Evolutionary conservation across 2,329 filamentous ascomycete genomes (phyloP), one percentile per base, ranked within the genome.

Genomic region (Aspergillus intermedius): DNA sequence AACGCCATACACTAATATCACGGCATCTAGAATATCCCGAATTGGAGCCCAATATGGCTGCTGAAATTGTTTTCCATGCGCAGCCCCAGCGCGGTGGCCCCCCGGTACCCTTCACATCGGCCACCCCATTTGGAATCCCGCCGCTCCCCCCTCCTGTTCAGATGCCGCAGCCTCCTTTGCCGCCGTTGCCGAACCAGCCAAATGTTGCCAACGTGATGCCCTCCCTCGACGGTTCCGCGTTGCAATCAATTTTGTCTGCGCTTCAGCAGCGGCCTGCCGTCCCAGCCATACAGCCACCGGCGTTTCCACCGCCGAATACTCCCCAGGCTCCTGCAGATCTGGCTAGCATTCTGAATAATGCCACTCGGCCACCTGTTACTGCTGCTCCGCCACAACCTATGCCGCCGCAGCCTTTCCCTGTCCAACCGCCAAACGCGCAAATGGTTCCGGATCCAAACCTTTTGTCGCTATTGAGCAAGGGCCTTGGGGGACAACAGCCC

Each of bases 41-140:
- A 58, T 77, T 96, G 2, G 86, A 94, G 32, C 87, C 90, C 0
- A 69, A 74, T 5, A 83, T 90, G 42, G 89, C 88, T 3, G 88
- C 87, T 13, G 88, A 94, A 58, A 80, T 97, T 13, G 86, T 95
- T 49, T 67, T 85, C 39, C 81, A 88, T 50, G 81, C 72, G 13
- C 70, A 67, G 34, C 58, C 64, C 5, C 66, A 66, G 46, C 67
- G 63, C 44, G 58, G 59, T 62, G 62, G 59, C 60, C 59, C 59
- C 19, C 62, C 64, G 58, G 66, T 55, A 55, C 67, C 60, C 48
- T 69, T 57, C 53, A 66, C 53, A 55, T 65, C 60, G 48, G 67
- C 60, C 64, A 71, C 59, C 51, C 60, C 56, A 54, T 70, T 63
- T 48, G 63, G 54, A 50, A 63, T 63, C 51, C 69, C 74, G 21